Evolutionary conservation across 2,329 filamentous ascomycete genomes (phyloP).

Genomic region (Colletotrichum liriopes): DNA sequence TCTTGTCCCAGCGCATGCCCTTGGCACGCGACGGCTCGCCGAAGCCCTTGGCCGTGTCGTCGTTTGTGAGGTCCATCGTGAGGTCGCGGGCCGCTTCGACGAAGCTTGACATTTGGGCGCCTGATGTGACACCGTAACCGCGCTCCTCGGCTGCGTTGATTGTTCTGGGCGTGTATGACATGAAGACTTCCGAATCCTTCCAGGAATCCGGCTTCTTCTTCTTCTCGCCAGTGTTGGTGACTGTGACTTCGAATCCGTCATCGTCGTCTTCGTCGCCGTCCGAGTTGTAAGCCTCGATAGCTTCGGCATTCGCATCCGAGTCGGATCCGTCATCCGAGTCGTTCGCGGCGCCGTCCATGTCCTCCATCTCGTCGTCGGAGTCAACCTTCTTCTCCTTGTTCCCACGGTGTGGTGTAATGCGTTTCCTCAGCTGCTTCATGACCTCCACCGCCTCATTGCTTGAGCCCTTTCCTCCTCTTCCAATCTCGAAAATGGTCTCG

Average conservation of each 20-base stretch:
- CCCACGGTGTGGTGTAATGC: slow-evolving; percentile 72
- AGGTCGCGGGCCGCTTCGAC: slow-evolving; percentile 88
- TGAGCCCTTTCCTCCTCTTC: slow-evolving; percentile 76
- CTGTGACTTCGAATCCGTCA: slow-evolving; percentile 80
- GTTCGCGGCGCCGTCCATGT: slow-evolving; percentile 50
- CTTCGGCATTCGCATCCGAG: slow-evolving; percentile 53
- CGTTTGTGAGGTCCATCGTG: slow-evolving; percentile 93
- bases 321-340: slow-evolving; percentile 55
- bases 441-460: slow-evolving; percentile 79
- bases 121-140: slow-evolving; percentile 93
- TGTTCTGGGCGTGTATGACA: slow-evolving; percentile 91
- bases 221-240: slow-evolving; percentile 72
- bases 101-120: slow-evolving; percentile 83
- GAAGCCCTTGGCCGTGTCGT: slow-evolving; percentile 86
- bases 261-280: slow-evolving; percentile 66
- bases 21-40: slow-evolving; percentile 81
- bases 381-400: slow-evolving; percentile 57
- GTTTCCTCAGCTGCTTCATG: slow-evolving; percentile 80
- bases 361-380: slow-evolving; percentile 50
- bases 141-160: slow-evolving; percentile 89
- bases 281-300: slow-evolving; percentile 53
- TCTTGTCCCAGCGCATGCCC: slow-evolving; percentile 94
- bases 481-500: slow-evolving; percentile 98
- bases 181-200: slow-evolving; percentile 89
- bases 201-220: slow-evolving; percentile 55